phyloP scores from a whole-genome alignment of 352 stramenopile genomes.

The Phytophthora citrophthora region DNA sequence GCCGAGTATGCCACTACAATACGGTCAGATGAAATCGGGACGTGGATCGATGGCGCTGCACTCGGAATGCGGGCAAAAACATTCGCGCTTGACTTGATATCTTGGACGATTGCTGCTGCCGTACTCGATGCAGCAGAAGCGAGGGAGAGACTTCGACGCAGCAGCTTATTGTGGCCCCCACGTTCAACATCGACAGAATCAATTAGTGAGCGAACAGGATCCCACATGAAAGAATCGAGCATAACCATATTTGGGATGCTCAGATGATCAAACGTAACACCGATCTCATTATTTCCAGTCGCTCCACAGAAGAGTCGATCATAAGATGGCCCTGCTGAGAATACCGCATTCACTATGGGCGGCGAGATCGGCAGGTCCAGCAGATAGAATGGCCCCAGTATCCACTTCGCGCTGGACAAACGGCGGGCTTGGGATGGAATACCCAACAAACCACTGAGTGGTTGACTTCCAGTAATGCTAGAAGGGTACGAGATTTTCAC shows the following conservation, averaged over 20 bases:
- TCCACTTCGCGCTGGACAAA: slow-evolving; percentile 52
- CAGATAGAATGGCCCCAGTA: slow-evolving; percentile 68
- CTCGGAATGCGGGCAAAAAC: slow-evolving; percentile 64
- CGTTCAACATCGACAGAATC: slow-evolving; percentile 74
- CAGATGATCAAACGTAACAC: slow-evolving; percentile 57
- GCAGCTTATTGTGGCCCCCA: slow-evolving; percentile 47
- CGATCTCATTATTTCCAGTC: slow-evolving; percentile 55
- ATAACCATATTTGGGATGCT: slow-evolving; percentile 52
- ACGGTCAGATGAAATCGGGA: slow-evolving; percentile 54
- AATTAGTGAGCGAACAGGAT: slow-evolving; percentile 69
- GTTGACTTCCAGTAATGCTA: slow-evolving; percentile 54
- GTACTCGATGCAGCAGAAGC: slow-evolving; percentile 66
- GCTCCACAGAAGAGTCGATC: slow-evolving; percentile 61
- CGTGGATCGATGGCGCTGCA: slow-evolving; percentile 51
- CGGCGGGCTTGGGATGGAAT: slow-evolving; percentile 59
- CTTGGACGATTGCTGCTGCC: slow-evolving; percentile 70
- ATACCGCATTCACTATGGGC: slow-evolving; percentile 59
- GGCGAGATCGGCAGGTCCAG: slow-evolving; percentile 61
- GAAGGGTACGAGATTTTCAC: slow-evolving; percentile 77
- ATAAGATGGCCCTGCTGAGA: slow-evolving; percentile 61
- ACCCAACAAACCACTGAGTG: slow-evolving; percentile 64
- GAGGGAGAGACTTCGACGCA: slow-evolving; percentile 60
- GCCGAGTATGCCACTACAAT: slow-evolving; percentile 63
- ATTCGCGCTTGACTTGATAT: slow-evolving; percentile 64
- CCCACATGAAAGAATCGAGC: slow-evolving; percentile 70